Base-by-base conservation (phyloP, 1,139 yeast genomes). In the Arxiozyma slooffiae region DNA sequence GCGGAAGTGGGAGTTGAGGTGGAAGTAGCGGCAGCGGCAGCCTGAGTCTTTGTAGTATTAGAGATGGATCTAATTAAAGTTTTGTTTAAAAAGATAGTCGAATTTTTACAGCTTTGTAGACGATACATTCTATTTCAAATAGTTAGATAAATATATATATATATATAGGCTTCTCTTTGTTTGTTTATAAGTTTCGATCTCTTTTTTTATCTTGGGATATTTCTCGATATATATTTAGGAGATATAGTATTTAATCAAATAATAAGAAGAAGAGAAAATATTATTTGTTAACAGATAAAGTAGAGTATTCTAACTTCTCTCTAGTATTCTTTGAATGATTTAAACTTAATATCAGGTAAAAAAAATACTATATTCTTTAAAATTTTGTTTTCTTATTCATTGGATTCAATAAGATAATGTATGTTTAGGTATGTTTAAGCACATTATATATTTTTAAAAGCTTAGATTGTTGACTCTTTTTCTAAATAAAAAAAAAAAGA, bases 1-100 rank as follows among this genome's bases (percentile, higher is more conserved):
- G 72, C 61, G 21, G 74, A 67, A 38, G 71, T 60, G 38, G 71
- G 61, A 50, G 68, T 63, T 43, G 80, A 77, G 14, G 57, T 47
- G 60, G 58, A 66, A 57, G 62, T 44, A 18, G 52, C 49, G 16
- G 61, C 50, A n/a, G 45, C 38, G 21, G 46, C 23, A 30, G 44
- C 44, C 4, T 26, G 37, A 6, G 4, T 11, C n/a, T 30, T 36
- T n/a, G 30, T 38, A 17, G 39, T 24, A 14, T 21, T 7, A 20
- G 45, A 42, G 7, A 30, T 17, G 16, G 45, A 34, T 30, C 38
- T 42, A 39, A 21, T 14, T 39, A 39, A 39, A 11, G 42, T n/a
- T 40, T 40, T 40, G 22, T 18, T 30, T 11, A 40, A 23, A 18
- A 40, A 40, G 23, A 8, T 22, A 9, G 41, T n/a, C 8, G 26